Base-by-base conservation (phyloP, 192 early-diverging fungal species). In the Rhizophagus sp. region DNA sequence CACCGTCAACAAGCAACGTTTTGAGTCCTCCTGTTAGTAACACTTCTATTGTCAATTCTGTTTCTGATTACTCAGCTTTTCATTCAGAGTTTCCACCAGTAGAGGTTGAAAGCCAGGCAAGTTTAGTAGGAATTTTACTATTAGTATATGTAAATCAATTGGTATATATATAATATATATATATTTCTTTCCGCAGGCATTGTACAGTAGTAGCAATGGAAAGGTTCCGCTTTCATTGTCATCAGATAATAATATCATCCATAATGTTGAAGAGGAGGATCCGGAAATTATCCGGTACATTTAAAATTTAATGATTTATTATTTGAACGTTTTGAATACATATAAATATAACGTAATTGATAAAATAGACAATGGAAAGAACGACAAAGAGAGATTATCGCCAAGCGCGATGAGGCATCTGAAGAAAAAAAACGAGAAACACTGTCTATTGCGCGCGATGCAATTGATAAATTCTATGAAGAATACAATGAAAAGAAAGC, bases 401-500 rank as follows among this genome's bases (percentile, higher is more conserved):
- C 74, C 27, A 85, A 89, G 41, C 91, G 93, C 71, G 94, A 95
- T 81, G 84, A 83, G 33, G 78, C 68, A 24, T 85, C 90, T 15
- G 81, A 87, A 57, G 73, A 71, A 0, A 89, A 87, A 67, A 89
- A 91, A 65, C 86, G 86, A 70, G 89, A 90, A 73, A 90, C 89
- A 2, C 84, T 94, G 8, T 76, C 85, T 15, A 84, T 87, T 74
- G 94, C 94, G 24, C 85, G 87, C 61, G 87, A 89, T 50, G 87
- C 88, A 24, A 90, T 95, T 79, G 94, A 95, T 80, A 86, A 87
- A 78, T 95, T 94, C 82, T 95, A 95, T 79, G 92, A 91, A 66
- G 94, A 94, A 73, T 95, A 95, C 63, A 95, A 95, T 66, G 89
- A 91, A 80, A 92, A 89, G 84, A 91, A 90, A 77, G 88, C 90